phyloP scores from a whole-genome alignment of 2,329 filamentous ascomycete genomes.

The Aaosphaeria pasadenensis region DNA sequence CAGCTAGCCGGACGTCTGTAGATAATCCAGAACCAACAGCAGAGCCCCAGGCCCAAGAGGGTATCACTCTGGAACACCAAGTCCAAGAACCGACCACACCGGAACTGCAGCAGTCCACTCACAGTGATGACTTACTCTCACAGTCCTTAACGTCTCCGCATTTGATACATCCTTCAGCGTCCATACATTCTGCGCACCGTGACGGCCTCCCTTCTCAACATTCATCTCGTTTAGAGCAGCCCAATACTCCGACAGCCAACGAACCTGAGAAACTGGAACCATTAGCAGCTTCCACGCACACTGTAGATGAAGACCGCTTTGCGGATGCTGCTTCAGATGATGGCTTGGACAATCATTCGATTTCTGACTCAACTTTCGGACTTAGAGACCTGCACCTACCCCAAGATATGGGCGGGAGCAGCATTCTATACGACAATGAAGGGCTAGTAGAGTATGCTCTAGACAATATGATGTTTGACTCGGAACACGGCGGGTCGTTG shows the following conservation, averaged over 20 bases:
- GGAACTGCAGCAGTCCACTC: too few relatives aligned
- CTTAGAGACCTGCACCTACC: conserved; percentile 7
- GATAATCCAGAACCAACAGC: too few relatives aligned
- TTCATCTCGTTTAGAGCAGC: too few relatives aligned
- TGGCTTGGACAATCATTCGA: conserved; percentile 13
- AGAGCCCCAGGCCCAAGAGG: too few relatives aligned
- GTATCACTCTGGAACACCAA: too few relatives aligned
- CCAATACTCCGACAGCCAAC: too few relatives aligned
- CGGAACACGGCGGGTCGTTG: not conserved
- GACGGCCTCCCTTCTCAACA: too few relatives aligned
- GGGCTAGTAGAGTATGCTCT: conserved; percentile 32
- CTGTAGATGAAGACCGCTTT: conserved; percentile 40
- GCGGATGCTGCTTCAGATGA: conserved; percentile 41
- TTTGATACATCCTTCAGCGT: too few relatives aligned
- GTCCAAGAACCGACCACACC: too few relatives aligned
- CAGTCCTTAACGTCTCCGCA: too few relatives aligned
- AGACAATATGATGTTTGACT: conserved; percentile 28
- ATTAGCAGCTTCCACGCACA: conserved; percentile 25
- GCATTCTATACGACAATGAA: conserved; percentile 32
- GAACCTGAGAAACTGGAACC: not conserved
- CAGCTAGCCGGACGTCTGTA: conserved; percentile 9
- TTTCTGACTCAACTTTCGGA: conserved; percentile 6
- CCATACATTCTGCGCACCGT: too few relatives aligned
- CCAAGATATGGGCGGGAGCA: conserved; percentile 22
- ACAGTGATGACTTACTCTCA: too few relatives aligned